Conservation (phyloP, 78 protist genomes). For the Polysphondylium violaceum region DNA sequence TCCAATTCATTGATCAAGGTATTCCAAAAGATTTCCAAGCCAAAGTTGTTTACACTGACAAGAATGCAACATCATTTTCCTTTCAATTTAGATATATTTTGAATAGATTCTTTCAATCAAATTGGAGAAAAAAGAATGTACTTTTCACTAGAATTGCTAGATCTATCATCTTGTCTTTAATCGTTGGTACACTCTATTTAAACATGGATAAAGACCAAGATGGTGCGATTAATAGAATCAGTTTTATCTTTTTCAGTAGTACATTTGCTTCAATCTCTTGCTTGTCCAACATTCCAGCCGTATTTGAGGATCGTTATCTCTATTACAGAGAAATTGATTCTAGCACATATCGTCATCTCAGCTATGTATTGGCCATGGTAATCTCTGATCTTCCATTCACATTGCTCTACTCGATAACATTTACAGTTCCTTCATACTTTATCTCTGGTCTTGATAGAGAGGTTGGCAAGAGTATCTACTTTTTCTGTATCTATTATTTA, state of each 20-base stretch:
- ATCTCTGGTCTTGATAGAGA: conserved; percentile 48
- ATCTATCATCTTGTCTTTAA: conserved; percentile 37
- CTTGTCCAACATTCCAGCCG: conserved; percentile 67
- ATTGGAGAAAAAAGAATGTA: conserved; percentile 31
- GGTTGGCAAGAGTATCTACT: background rate
- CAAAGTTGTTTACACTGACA: background rate
- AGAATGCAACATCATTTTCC: conserved; percentile 5
- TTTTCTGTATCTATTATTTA: conserved; percentile 30
- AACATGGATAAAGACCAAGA: conserved; percentile 40
- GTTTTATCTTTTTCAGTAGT: conserved; percentile 54
- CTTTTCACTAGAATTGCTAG: background rate
- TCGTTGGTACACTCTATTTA: conserved; percentile 60
- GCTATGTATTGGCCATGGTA: conserved; percentile 20
- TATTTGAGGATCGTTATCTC: conserved; percentile 68
- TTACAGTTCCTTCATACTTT: conserved; percentile 50
- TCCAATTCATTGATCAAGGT: background rate
- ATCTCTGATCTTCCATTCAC: conserved; percentile 65
- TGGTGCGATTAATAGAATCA: conserved; percentile 46
- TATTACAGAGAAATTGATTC: conserved; percentile 61
- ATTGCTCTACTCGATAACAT: conserved; percentile 13
- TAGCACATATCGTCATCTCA: conserved; percentile 42
- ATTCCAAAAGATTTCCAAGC: background rate
- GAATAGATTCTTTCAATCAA: conserved; percentile 23
- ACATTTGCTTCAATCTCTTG: conserved; percentile 63
- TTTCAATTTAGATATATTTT: conserved; percentile 16